phyloP scores from a whole-genome alignment of 1,284 basidiomycete species.

The Golubevia sp. region DNA sequence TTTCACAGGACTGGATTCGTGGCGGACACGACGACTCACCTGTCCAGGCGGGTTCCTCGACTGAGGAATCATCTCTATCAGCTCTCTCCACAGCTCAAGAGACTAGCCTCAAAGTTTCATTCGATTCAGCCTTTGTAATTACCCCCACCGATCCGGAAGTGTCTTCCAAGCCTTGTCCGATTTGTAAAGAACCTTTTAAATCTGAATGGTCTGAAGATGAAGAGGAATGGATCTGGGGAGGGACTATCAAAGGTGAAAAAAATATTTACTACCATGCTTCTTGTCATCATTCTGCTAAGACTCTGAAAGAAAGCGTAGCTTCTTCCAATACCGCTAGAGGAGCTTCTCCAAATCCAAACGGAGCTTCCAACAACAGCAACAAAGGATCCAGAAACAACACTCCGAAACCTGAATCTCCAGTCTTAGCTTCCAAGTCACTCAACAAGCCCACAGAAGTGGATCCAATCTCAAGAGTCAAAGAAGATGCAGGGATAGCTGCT shows the following conservation, averaged over 20 bases:
- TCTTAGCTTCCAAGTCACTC: neutral
- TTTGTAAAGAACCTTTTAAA: constrained; percentile 93
- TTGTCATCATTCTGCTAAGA: constrained; percentile 56
- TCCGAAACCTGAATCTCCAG: neutral
- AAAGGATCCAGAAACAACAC: neutral
- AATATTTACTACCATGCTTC: constrained; percentile 63
- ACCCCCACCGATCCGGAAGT: constrained; percentile 77
- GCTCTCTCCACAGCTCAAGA: constrained; percentile 65
- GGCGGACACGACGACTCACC: constrained; percentile 65
- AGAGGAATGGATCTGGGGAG: constrained; percentile 98
- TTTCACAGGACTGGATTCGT: constrained; percentile 75
- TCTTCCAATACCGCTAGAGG: neutral
- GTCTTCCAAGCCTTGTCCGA: constrained; percentile 85
- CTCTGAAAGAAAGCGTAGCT: constrained; percentile 20
- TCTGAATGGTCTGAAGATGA: constrained; percentile 93
- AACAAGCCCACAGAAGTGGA: neutral
- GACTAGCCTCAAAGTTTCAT: constrained; percentile 67
- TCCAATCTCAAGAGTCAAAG: constrained; percentile 1
- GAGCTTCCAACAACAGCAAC: neutral
- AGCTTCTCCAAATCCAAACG: neutral
- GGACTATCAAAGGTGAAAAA: constrained; percentile 82
- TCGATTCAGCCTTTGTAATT: constrained; percentile 68
- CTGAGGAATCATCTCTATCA: neutral
- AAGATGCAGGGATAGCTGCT: constrained; percentile 1
- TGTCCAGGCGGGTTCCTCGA: constrained; percentile 12